These are phyloP conservation scores for Irpex lacteus DNA, from an alignment of 1,284 basidiomycete genomes.

Conservation along the genomic window DNA sequence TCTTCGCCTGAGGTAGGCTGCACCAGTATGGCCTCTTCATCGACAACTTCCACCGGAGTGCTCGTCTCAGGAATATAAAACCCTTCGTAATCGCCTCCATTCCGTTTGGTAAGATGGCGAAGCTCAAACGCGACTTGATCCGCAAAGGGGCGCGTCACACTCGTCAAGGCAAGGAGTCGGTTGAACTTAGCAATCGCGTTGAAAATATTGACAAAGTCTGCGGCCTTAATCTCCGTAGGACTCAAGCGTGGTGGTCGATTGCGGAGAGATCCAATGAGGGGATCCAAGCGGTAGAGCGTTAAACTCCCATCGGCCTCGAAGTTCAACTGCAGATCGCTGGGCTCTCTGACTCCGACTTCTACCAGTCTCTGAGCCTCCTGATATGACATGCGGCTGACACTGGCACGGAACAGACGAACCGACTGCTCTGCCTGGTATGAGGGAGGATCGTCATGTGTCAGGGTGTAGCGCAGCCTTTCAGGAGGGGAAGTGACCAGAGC, in stretches of 20 bases:
- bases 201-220: slow-evolving; percentile 8
- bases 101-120: not conserved
- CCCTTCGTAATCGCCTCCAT: not conserved
- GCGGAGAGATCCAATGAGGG: not conserved
- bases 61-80: not conserved
- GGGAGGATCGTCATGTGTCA: not conserved
- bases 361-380: not conserved
- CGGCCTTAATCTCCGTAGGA: slow-evolving; percentile 1
- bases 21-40: slow-evolving; percentile 9
- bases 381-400: not conserved
- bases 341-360: not conserved
- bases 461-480: slow-evolving; percentile 4
- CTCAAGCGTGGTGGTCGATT: not conserved
- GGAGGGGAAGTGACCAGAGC: slow-evolving; percentile 4
- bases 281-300: slow-evolving; percentile 6
- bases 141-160: slow-evolving; percentile 4
- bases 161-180: slow-evolving; percentile 5
- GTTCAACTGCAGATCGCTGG: slow-evolving; percentile 6
- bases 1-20: not conserved
- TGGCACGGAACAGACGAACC: not conserved
- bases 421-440: not conserved
- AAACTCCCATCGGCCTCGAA: slow-evolving; percentile 8
- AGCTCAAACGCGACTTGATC: slow-evolving; percentile 8
- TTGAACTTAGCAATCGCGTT: slow-evolving; percentile 13
- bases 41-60: slow-evolving; percentile 1